Base-by-base conservation (phyloP, 192 early-diverging fungal species). In the Lunasporangiospora selenospora region DNA sequence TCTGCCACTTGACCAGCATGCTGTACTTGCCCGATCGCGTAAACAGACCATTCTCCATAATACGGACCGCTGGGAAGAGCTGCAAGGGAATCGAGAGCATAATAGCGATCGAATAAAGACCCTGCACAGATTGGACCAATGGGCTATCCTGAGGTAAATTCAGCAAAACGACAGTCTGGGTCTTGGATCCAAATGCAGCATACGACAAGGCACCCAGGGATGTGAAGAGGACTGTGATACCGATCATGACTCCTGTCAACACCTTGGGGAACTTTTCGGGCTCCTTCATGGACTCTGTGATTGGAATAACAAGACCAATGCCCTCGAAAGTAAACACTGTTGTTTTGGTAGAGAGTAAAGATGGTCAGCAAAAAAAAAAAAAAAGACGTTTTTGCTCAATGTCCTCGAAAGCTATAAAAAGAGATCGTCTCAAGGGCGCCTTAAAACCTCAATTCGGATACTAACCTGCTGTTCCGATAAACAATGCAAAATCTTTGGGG, bases 401-500 rank as follows among this genome's bases (percentile, higher is more conserved):
- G 16, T 18, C 41, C 16, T 42, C 2, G 16, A 18, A 18, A 13
- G n/a, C 10, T 21, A 33, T 43, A 10, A 45, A 27, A 36, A 33
- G 26, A 2, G 21, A 15, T 9, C 32, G 4, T 4, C 15, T 13
- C 5, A 15, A 30, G 10, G 9, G 7, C 18, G 6, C 9, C 15
- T 9, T 24, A 10, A 36, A 36, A 33, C 18, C 92, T 90, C 53
- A 94, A 91, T 49, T 94, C 91, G 80, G 93, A 93, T 89, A 85
- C 79, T 89, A 95, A 52, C 96, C 92, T 36, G 96, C 96, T 13
- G 96, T 98, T 50, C 96, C 96, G 39, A 98, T 89, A 62, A 97
- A 95, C 41, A 96, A 75, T 24, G 93, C 85, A 62, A 95, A 96
- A 39, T 86, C 85, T 52, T 88, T 81, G 42, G 81, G 65, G 77